Evolutionary conservation across 2,329 filamentous ascomycete species (phyloP).

Genomic region (Aspergillus bombycis): DNA sequence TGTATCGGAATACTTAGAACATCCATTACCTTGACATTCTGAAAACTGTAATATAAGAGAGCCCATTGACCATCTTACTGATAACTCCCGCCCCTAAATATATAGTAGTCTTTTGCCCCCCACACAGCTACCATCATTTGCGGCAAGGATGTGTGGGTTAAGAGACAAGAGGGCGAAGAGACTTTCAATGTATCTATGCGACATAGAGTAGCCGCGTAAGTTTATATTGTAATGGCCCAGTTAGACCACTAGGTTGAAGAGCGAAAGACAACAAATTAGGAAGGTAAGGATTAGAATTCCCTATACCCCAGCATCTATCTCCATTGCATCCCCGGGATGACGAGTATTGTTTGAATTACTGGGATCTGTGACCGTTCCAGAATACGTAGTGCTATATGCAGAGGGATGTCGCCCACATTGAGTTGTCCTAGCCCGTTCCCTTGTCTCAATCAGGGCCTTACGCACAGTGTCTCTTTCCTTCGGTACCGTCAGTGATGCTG

Average conservation of each 20-base stretch:
- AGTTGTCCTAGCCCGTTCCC: slow-evolving; percentile 15
- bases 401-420: not conserved
- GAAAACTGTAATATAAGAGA: not conserved
- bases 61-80: not conserved
- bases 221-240: not conserved
- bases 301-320: slow-evolving; percentile 8
- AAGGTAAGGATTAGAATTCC: not conserved
- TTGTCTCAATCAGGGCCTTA: slow-evolving; percentile 17
- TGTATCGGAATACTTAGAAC: not conserved
- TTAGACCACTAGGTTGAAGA: not conserved
- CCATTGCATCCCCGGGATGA: slow-evolving; percentile 9
- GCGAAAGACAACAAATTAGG: not conserved
- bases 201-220: not conserved
- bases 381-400: not conserved
- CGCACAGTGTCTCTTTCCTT: slow-evolving; percentile 35
- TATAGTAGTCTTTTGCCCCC: not conserved
- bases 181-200: not conserved
- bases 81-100: not conserved
- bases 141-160: not conserved
- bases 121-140: not conserved
- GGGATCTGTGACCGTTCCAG: not conserved
- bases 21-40: not conserved
- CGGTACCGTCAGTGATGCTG: slow-evolving; percentile 74
- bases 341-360: not conserved
- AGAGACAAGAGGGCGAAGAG: not conserved